Conservation (phyloP, 2,329 filamentous ascomycete genomes). For the Paraconiothyrium brasiliense region DNA sequence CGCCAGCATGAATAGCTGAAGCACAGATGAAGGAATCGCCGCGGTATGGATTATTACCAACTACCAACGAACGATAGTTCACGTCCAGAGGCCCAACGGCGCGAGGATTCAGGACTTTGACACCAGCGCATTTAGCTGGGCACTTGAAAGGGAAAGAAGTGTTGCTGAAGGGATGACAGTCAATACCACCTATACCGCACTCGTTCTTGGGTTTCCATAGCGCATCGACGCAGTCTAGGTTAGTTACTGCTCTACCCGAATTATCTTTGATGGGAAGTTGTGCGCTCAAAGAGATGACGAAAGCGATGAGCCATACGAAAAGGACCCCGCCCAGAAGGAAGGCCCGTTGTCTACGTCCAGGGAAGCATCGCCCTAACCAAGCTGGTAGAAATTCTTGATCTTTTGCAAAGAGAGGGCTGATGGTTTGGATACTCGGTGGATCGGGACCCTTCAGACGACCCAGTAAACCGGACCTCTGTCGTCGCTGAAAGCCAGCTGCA, state of each 20-base stretch:
- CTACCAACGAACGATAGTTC: conserved; percentile 63
- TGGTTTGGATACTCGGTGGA: conserved; percentile 54
- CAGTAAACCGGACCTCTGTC: conserved; percentile 17
- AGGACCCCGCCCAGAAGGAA: conserved; percentile 66
- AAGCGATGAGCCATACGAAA: conserved; percentile 72
- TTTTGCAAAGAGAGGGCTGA: conserved; percentile 65
- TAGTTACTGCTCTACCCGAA: conserved; percentile 70
- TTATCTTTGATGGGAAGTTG: conserved; percentile 67
- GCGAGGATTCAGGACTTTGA: conserved; percentile 73
- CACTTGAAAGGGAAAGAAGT: conserved; percentile 77
- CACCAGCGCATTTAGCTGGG: conserved; percentile 73
- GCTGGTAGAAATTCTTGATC: conserved; percentile 72
- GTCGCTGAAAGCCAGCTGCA: neutral
- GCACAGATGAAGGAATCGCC: conserved; percentile 89
- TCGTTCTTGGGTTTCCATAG: conserved; percentile 76
- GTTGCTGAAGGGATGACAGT: conserved; percentile 78
- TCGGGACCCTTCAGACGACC: conserved; percentile 54
- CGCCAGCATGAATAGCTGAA: conserved; percentile 83
- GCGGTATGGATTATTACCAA: conserved; percentile 76
- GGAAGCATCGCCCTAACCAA: conserved; percentile 68
- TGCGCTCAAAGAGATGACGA: conserved; percentile 70
- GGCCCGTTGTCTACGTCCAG: conserved; percentile 63
- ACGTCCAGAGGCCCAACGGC: conserved; percentile 75
- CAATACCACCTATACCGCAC: conserved; percentile 77
- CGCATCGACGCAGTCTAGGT: conserved; percentile 73